Conservation (phyloP, 1,284 basidiomycete genomes). For the Xerocomus minutiporus region DNA sequence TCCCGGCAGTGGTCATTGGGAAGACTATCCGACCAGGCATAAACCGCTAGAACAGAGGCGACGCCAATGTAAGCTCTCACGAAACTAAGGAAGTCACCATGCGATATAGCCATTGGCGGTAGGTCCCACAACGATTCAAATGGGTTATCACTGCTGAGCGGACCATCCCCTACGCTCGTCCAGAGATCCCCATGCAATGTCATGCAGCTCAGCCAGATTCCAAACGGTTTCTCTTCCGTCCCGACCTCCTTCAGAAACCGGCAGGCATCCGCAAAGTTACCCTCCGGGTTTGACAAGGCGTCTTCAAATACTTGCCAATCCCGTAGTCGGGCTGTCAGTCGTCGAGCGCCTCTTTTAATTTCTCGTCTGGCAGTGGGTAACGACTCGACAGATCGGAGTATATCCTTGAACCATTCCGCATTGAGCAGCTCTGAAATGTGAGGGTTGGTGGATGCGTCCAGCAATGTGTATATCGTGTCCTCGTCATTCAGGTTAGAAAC, state of each 20-base stretch:
- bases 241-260: conserved; percentile 55
- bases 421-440: conserved; percentile 52
- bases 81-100: conserved; percentile 59
- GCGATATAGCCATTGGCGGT: conserved; percentile 33
- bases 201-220: conserved; percentile 68
- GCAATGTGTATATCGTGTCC: conserved; percentile 48
- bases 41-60: conserved; percentile 64
- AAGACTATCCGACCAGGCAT: conserved; percentile 75
- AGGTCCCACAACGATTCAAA: conserved; percentile 21
- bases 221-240: conserved; percentile 60
- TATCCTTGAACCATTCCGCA: conserved; percentile 26
- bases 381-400: conserved; percentile 43
- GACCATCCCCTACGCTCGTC: conserved; percentile 19
- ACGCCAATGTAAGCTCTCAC: conserved; percentile 64
- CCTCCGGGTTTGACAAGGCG: conserved; percentile 50
- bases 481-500: conserved; percentile 46
- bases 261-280: conserved; percentile 43
- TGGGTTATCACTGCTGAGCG: conserved; percentile 1
- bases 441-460: conserved; percentile 58
- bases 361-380: conserved; percentile 38
- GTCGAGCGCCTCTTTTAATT: conserved; percentile 41
- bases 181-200: conserved; percentile 50
- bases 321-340: conserved; percentile 46
- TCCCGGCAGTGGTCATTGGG: conserved; percentile 60
- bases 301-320: conserved; percentile 63